Evolutionary conservation across 306 rosid species (phyloP), one percentile per base, ranked within the genome.

Genomic region (Coriaria nepalensis): DNA sequence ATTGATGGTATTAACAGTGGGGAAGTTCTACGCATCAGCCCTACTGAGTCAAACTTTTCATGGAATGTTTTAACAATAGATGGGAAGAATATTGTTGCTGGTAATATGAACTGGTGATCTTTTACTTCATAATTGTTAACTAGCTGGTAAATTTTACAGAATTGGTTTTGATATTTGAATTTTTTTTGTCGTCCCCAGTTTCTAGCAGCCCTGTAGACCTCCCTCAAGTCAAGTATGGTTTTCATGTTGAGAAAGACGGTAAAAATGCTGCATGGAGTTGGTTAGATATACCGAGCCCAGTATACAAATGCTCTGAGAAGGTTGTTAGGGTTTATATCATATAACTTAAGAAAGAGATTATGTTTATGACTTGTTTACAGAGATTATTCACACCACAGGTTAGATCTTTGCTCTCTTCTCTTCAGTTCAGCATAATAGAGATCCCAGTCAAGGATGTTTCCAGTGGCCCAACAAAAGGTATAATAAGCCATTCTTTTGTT

Each of bases 161-260:
- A 34, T 55, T 20, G 34, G 50, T 52, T 42, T 47, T 6, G 58
- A 42, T 13, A 55, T 37, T 40, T 38, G 29, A 50, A 39, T 37
- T 37, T 65, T 52, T 35, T 60, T 56, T 62, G 49, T 53, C 35
- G 47, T 57, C 53, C 73, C 72, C 72, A 90, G 97, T 81, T 65
- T 74, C 87, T 48, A 85, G 95, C 71, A 81, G 94, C 69, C 93
- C 85, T 32, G 83, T 85, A 44, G 78, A 85, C 59, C 54, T 90
- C 62, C 98, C 97, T 57, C 77, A 76, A 65, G 57, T 88, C 77
- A 88, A 73, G 68, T 88, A 76, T 35, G 95, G 95, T 50, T 50
- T 61, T 66, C 64, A 66, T 68, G 69, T 58, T 71, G 66, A 73
- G 70, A 78, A 66, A 61, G 68, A 63, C 62, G 62, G 60, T 65